phyloP scores from a whole-genome alignment of 192 early-diverging fungal genomes.

The Lobulomyces angularis region DNA sequence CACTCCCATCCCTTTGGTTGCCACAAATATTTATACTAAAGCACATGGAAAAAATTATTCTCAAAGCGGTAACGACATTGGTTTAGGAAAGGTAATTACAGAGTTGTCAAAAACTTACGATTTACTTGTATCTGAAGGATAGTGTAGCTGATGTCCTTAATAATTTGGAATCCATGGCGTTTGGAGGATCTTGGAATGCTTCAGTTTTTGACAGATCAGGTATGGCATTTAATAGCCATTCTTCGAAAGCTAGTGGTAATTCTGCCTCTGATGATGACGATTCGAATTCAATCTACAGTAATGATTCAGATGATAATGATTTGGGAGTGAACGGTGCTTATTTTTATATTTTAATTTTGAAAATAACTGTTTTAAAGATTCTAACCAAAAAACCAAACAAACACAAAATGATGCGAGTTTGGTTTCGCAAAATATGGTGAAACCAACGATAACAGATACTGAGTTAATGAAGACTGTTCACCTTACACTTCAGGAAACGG shows the following conservation, averaged over 20 bases:
- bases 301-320: slow-evolving; percentile 7
- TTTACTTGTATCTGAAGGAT: slow-evolving; percentile 17
- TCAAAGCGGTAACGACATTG: too few relatives aligned
- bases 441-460: slow-evolving; percentile 6
- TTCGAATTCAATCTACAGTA: slow-evolving; percentile 13
- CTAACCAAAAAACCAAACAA: neutral
- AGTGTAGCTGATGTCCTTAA: slow-evolving; percentile 36
- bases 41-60: slow-evolving; percentile 3
- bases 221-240: slow-evolving; percentile 12
- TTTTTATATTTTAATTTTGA: too few relatives aligned
- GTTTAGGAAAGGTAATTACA: too few relatives aligned
- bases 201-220: slow-evolving; percentile 19
- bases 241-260: slow-evolving; percentile 17
- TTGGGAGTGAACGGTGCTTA: too few relatives aligned
- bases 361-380: slow-evolving; percentile 1
- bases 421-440: neutral
- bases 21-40: slow-evolving; percentile 5
- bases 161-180: slow-evolving; percentile 33
- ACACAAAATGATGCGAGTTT: neutral
- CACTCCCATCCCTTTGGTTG: slow-evolving; percentile 33
- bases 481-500: slow-evolving; percentile 33
- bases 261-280: slow-evolving; percentile 17
- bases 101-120: too few relatives aligned
- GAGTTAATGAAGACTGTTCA: slow-evolving; percentile 16
- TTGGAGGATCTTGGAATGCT: slow-evolving; percentile 24